These are phyloP conservation scores for Euryodendron excelsum DNA, from an alignment of 148 eudicot species.

Conservation along the genomic window DNA sequence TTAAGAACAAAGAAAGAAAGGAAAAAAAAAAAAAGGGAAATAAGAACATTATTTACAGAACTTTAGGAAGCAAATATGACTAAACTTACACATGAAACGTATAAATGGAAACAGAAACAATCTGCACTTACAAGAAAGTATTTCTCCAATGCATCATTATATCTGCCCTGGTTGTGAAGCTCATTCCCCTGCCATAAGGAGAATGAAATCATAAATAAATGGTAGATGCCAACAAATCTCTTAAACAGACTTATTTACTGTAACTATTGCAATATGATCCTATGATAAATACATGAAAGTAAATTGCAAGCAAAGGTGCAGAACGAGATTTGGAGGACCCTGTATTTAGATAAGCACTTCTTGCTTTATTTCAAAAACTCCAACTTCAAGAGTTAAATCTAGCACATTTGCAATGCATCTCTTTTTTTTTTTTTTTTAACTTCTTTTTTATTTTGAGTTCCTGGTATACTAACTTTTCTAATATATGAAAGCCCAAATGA, in stretches of 20 bases:
- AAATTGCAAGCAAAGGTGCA: not conserved
- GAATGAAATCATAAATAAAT: conserved; percentile 11
- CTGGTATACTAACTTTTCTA: not conserved
- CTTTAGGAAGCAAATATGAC: not conserved
- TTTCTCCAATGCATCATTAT: conserved; percentile 68
- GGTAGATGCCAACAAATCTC: not conserved
- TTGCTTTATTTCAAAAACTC: not conserved
- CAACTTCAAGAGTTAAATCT: not conserved
- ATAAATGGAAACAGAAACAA: conserved; percentile 11
- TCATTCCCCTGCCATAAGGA: conserved; percentile 68
- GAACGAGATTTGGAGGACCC: not conserved
- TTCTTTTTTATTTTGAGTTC: not conserved
- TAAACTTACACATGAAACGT: conserved; percentile 14
- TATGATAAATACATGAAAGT: not conserved
- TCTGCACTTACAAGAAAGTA: conserved; percentile 70
- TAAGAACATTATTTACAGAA: not conserved
- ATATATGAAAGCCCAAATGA: not conserved
- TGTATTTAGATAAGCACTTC: not conserved
- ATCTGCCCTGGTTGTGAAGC: conserved; percentile 82
- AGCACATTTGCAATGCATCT: not conserved
- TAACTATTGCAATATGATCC: not conserved
- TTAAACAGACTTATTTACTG: not conserved
- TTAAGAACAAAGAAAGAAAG: not conserved
- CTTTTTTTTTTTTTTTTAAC: not conserved
- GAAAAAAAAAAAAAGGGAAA: conserved; percentile 10